Conservation (phyloP, 176 grass and related monocot species). For the Eragrostis curvula region DNA sequence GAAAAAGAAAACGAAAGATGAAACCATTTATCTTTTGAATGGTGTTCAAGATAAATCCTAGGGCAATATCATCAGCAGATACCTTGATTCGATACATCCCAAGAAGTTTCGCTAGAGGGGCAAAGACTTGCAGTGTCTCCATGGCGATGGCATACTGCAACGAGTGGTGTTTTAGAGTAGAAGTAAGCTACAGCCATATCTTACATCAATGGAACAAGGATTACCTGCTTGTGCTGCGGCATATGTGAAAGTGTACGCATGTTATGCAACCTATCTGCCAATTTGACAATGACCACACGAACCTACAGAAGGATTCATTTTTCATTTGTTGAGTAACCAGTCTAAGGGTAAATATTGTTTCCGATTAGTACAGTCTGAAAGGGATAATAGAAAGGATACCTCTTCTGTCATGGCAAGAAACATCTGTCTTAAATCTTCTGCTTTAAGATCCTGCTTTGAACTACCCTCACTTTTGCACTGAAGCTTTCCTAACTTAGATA, state of each 20-base stretch:
- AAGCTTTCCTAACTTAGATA: constrained; percentile 98
- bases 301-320: constrained; percentile 55
- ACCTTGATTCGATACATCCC: constrained; percentile 99
- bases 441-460: constrained; percentile 96
- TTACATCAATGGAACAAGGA: constrained; percentile 37
- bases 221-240: constrained; percentile 95
- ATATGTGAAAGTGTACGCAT: constrained; percentile 99
- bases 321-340: constrained; percentile 11
- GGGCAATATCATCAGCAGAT: constrained; percentile 29
- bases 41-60: not conserved
- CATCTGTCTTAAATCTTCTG: constrained; percentile 97
- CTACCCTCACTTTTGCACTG: constrained; percentile 72
- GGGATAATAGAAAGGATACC: constrained; percentile 46
- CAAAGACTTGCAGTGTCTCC: constrained; percentile 96
- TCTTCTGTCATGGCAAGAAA: constrained; percentile 99
- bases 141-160: constrained; percentile 78
- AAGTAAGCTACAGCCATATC: constrained; percentile 2
- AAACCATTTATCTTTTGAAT: constrained; percentile 10
- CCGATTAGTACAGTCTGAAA: constrained; percentile 19
- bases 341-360: constrained; percentile 22
- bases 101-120: constrained; percentile 95
- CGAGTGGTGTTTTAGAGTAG: constrained; percentile 22
- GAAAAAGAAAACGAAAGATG: constrained; percentile 26
- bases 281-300: constrained; percentile 98
- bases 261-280: constrained; percentile 97